A percentile compares a stretch with the other conserved stretches of the same genome.
Evolutionary conservation across 2,329 filamentous ascomycete species (phyloP).

Genomic region (Epicoccum nigrum): DNA sequence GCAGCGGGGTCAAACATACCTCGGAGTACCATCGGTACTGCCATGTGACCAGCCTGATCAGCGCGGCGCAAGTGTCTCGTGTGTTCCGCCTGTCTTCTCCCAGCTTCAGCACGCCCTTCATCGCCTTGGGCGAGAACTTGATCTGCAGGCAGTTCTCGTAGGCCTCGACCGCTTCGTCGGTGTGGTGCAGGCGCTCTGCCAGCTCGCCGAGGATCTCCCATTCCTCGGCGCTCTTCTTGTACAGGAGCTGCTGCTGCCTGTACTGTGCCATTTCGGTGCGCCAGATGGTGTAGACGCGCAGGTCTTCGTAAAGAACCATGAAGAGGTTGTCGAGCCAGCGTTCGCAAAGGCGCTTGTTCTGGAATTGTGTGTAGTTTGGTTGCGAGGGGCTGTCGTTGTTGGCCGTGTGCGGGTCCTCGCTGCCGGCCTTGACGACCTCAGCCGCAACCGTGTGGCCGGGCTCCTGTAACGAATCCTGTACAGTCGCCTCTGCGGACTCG

Average conservation of each 20-base stretch:
- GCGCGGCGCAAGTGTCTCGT: slow-evolving; percentile 78
- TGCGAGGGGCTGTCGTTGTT: slow-evolving; percentile 59
- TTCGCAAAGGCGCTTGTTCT: slow-evolving; percentile 96
- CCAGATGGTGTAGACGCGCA: slow-evolving; percentile 99
- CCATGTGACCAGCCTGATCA: slow-evolving; percentile 94
- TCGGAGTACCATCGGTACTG: slow-evolving; percentile 99
- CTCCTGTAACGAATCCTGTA: slow-evolving; percentile 68
- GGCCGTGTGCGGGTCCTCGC: slow-evolving; percentile 59
- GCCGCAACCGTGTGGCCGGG: slow-evolving; percentile 80
- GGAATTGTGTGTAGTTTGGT: slow-evolving; percentile 86
- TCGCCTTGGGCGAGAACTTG: slow-evolving; percentile 91
- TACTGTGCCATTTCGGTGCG: slow-evolving; percentile 97
- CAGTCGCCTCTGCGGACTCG: slow-evolving; percentile 33
- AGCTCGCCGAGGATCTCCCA: slow-evolving; percentile 97
- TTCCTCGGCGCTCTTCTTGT: slow-evolving; percentile 95
- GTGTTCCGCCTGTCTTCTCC: slow-evolving; percentile 81
- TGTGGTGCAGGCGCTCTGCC: slow-evolving; percentile 89
- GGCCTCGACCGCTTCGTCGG: slow-evolving; percentile 88
- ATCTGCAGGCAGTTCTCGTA: slow-evolving; percentile 86
- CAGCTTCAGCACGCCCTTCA: slow-evolving; percentile 80
- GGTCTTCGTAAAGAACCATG: slow-evolving; percentile 98
- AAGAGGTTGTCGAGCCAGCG: slow-evolving; percentile 98
- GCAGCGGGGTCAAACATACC: too few species aligned
- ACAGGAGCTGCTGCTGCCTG: slow-evolving; percentile 88
- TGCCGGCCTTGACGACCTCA: slow-evolving; percentile 75